A percentile compares a stretch with the other conserved stretches of the same genome.
phyloP scores from a whole-genome alignment of 148 eudicot species.

The Vaccinium vitisidaea region DNA sequence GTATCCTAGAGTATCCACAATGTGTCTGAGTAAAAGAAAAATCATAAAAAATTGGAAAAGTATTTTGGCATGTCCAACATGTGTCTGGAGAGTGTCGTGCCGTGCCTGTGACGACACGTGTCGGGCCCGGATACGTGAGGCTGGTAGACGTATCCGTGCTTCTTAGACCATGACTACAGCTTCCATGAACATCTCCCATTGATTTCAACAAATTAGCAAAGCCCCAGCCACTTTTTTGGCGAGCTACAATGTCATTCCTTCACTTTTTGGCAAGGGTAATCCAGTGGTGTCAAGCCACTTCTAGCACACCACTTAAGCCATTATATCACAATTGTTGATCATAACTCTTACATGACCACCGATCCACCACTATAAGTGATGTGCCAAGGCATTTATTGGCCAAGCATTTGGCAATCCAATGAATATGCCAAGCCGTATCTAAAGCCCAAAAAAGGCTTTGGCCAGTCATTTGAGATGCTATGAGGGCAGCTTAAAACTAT shows the following conservation, averaged over 20 bases:
- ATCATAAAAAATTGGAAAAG: too few species aligned
- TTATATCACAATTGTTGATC: not conserved
- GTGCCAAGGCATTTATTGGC: not conserved
- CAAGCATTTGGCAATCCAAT: not conserved
- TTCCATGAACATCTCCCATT: not conserved
- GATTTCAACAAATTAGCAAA: not conserved
- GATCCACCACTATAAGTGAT: not conserved
- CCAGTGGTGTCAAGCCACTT: not conserved
- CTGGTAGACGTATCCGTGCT: too few species aligned
- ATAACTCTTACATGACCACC: not conserved
- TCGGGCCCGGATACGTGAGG: too few species aligned
- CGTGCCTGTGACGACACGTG: too few species aligned
- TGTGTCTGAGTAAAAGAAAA: too few species aligned
- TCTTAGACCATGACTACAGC: not conserved
- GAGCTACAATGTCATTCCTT: not conserved
- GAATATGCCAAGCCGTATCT: not conserved
- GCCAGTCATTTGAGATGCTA: not conserved
- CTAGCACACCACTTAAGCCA: not conserved
- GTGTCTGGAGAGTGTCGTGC: too few species aligned
- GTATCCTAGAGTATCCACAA: too few species aligned
- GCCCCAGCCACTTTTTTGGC: not conserved
- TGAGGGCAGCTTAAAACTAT: not conserved
- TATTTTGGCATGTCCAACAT: too few species aligned
- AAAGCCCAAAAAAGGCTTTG: not conserved
- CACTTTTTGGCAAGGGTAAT: not conserved